Conservation (phyloP, 2,329 filamentous ascomycete species). For the Aspergillus versicolor region DNA sequence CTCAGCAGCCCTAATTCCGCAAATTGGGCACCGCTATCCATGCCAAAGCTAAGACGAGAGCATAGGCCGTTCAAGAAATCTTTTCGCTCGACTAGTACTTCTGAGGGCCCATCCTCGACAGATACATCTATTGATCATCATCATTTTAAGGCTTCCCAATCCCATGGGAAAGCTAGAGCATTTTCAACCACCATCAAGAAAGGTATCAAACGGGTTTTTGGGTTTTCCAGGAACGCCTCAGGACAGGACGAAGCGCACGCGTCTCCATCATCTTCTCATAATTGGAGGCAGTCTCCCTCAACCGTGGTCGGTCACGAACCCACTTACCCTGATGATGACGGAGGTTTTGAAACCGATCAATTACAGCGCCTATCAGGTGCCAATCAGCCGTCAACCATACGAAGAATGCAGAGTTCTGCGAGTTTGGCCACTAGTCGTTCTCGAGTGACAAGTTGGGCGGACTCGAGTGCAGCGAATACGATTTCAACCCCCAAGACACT, state of each 20-base stretch:
- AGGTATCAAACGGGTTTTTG: slow-evolving; percentile 42
- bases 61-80: slow-evolving; percentile 40
- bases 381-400: slow-evolving; percentile 21
- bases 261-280: slow-evolving; percentile 21
- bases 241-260: slow-evolving; percentile 23
- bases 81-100: slow-evolving; percentile 30
- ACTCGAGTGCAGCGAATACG: slow-evolving; percentile 46
- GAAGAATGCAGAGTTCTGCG: slow-evolving; percentile 29
- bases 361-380: neutral
- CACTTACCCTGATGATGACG: neutral
- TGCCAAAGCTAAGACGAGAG: slow-evolving; percentile 25
- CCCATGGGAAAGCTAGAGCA: slow-evolving; percentile 32
- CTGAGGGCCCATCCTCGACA: slow-evolving; percentile 14
- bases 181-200: slow-evolving; percentile 45
- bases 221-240: slow-evolving; percentile 27
- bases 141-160: neutral
- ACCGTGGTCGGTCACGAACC: slow-evolving; percentile 9
- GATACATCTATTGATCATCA: slow-evolving; percentile 8
- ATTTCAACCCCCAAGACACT: slow-evolving; percentile 32
- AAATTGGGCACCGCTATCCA: slow-evolving; percentile 26
- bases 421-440: slow-evolving; percentile 39
- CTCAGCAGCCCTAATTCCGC: slow-evolving; percentile 18
- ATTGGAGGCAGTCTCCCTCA: neutral
- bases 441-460: slow-evolving; percentile 51
- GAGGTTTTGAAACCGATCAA: neutral